These are phyloP conservation scores for Mitragyna speciosa DNA, from an alignment of 257 asterid species.

Conservation along the genomic window DNA sequence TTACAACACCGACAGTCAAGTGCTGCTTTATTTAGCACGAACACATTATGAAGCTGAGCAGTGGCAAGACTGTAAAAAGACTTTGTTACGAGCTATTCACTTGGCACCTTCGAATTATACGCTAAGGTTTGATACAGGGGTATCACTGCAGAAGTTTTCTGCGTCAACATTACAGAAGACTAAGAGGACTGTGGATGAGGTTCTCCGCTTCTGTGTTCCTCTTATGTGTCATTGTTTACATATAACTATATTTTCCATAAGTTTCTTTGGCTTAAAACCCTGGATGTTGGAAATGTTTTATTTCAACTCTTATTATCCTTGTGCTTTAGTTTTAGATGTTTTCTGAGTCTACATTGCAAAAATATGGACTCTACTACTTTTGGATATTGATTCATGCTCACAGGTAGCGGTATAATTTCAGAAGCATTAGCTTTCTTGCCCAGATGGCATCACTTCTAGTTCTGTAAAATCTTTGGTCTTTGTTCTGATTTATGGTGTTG, in stretches of 20 bases:
- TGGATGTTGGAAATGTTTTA: not conserved
- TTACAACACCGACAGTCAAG: conserved; percentile 86
- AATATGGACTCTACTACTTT: not conserved
- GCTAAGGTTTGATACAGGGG: conserved; percentile 86
- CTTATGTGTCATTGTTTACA: not conserved
- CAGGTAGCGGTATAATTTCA: not conserved
- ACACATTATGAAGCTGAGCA: conserved; percentile 99
- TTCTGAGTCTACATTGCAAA: not conserved
- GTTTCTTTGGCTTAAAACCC: not conserved
- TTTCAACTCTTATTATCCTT: not conserved
- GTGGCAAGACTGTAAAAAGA: conserved; percentile 97
- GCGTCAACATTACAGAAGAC: conserved; percentile 95
- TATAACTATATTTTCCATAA: not conserved
- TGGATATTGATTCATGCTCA: not conserved
- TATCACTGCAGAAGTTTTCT: conserved; percentile 92
- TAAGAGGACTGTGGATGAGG: conserved; percentile 92
- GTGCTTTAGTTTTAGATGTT: not conserved
- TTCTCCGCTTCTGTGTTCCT: conserved; percentile 27
- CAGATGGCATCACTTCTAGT: not conserved
- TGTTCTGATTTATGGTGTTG: not conserved
- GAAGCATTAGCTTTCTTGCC: not conserved
- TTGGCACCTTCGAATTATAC: conserved; percentile 95
- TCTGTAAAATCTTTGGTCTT: too few species aligned
- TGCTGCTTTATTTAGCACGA: conserved; percentile 94
- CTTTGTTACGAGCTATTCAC: conserved; percentile 93